Conservation (phyloP, 202 grass and related monocot genomes). For the Cymbopogon flexuosus region DNA sequence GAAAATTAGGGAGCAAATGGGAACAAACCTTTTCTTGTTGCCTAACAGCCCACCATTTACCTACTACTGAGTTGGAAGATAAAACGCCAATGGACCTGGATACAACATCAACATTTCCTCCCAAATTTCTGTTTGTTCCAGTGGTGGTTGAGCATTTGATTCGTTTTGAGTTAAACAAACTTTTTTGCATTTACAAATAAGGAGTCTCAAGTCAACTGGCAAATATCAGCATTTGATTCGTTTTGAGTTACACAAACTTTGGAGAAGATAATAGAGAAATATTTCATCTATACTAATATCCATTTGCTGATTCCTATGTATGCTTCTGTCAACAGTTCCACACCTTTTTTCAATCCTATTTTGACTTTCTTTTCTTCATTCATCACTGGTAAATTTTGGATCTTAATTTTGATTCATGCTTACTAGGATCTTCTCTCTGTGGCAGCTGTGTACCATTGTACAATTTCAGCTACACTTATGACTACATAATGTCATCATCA, state of each 20-base stretch:
- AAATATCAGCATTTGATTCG: background rate
- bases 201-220: background rate
- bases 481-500: conserved; percentile 95
- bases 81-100: background rate
- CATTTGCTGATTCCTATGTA: background rate
- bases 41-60: background rate
- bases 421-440: conserved; percentile 62
- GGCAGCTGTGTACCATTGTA: conserved; percentile 87
- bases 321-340: background rate
- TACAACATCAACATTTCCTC: background rate
- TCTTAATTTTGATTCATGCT: conserved; percentile 50
- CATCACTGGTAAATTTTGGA: conserved; percentile 18
- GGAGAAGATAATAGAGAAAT: too few relatives aligned
- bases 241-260: too few relatives aligned
- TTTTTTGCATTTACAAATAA: background rate
- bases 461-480: conserved; percentile 90
- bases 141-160: background rate
- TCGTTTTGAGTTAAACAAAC: background rate
- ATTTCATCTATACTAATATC: background rate
- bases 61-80: background rate
- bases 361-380: background rate
- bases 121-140: background rate
- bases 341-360: background rate
- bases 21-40: conserved; percentile 20
- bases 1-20: background rate